Conservation (phyloP, 2,329 filamentous ascomycete species). For the Sarocladium brachiariae region DNA sequence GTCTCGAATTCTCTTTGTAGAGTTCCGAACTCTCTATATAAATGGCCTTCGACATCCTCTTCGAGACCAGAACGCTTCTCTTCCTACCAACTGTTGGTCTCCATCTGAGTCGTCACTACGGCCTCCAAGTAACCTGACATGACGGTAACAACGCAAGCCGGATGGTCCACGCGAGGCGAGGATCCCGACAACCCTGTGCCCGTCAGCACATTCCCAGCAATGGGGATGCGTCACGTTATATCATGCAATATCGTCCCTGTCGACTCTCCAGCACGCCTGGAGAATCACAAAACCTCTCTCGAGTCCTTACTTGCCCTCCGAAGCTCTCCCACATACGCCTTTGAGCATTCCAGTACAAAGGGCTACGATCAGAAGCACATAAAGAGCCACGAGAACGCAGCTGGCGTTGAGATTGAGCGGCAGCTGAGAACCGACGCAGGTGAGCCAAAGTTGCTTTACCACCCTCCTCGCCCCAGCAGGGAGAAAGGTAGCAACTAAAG, state of each 20-base stretch:
- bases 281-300: background rate
- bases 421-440: background rate
- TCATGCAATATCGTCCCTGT: background rate
- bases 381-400: background rate
- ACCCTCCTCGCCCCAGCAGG: too few species aligned
- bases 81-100: background rate
- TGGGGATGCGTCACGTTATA: background rate
- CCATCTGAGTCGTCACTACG: background rate
- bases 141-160: background rate
- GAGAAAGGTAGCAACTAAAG: background rate
- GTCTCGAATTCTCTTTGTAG: background rate
- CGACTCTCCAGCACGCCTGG: background rate
- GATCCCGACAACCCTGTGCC: constrained; percentile 1
- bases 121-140: background rate
- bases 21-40: background rate
- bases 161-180: constrained; percentile 3
- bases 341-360: background rate
- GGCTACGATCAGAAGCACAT: background rate
- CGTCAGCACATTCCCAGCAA: background rate
- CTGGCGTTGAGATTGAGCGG: background rate
- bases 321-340: background rate
- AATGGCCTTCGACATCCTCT: background rate
- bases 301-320: background rate
- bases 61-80: background rate
- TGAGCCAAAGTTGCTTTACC: background rate